These are phyloP conservation scores for Cryptococcus depauperatus DNA, from an alignment of 1,284 basidiomycete species.

Conservation along the genomic window DNA sequence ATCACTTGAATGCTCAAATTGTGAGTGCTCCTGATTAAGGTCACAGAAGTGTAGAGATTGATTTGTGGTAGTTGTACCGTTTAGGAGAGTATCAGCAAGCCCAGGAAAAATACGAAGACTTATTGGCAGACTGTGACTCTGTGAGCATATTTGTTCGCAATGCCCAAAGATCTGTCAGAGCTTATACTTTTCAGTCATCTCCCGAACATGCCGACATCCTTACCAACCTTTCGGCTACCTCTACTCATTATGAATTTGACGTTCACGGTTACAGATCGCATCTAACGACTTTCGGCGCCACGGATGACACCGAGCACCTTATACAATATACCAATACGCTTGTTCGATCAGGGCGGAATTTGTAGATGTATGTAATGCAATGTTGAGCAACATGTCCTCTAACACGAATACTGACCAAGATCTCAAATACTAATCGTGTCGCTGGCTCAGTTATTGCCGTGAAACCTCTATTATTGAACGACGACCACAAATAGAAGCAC, in stretches of 20 bases:
- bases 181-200: too few relatives aligned
- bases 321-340: too few relatives aligned
- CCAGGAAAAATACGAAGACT: conserved; percentile 64
- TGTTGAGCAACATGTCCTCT: too few relatives aligned
- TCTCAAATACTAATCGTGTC: too few relatives aligned
- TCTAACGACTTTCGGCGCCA: conserved; percentile 19
- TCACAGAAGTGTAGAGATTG: not conserved
- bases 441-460: too few relatives aligned
- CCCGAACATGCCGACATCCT: conserved; percentile 77
- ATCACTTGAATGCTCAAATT: conserved; percentile 75
- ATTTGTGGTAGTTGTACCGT: conserved; percentile 51
- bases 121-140: conserved; percentile 64
- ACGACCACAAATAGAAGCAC: too few relatives aligned
- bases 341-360: too few relatives aligned
- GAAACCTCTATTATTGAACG: too few relatives aligned
- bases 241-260: conserved; percentile 72
- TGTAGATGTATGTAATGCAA: too few relatives aligned
- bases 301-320: too few relatives aligned
- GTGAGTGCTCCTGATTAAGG: conserved; percentile 48
- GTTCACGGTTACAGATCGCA: conserved; percentile 56
- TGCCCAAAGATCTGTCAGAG: too few relatives aligned
- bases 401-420: too few relatives aligned
- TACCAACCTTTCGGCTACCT: conserved; percentile 69
- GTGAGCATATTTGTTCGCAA: conserved; percentile 50
- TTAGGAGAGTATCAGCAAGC: conserved; percentile 63